phyloP scores from a whole-genome alignment of 805 yeast species.

The Monosporozyma yasuniensis region DNA sequence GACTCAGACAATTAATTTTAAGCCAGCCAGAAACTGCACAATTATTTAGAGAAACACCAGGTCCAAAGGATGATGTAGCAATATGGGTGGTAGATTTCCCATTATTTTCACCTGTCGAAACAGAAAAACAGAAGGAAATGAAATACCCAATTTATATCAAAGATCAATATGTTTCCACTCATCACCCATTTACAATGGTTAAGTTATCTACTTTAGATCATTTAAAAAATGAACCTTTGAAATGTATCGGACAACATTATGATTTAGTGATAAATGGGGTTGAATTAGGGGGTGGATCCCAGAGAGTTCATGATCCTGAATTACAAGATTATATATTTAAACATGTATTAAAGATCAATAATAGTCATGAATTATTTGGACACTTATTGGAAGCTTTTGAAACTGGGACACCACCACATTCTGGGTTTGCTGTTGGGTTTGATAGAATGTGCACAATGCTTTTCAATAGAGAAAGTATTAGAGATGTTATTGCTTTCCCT shows the following conservation, averaged over 20 bases:
- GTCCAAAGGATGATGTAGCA: conserved; percentile 36
- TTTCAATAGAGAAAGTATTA: conserved; percentile 61
- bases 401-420: conserved; percentile 97
- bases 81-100: conserved; percentile 93
- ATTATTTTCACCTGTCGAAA: conserved; percentile 68
- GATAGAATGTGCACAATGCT: conserved; percentile 91
- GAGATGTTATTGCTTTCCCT: conserved; percentile 95
- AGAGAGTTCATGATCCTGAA: conserved; percentile 82
- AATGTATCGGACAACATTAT: conserved; percentile 81
- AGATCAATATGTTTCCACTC: conserved; percentile 55
- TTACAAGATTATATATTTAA: conserved; percentile 69
- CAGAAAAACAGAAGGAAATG: conserved; percentile 8
- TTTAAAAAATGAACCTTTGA: conserved; percentile 45
- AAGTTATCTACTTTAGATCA: conserved; percentile 55
- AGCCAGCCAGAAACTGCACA: conserved; percentile 37
- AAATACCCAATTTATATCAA: conserved; percentile 55
- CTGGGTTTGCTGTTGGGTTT: conserved; percentile 92
- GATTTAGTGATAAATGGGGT: conserved; percentile 91
- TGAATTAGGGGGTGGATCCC: conserved; percentile 95
- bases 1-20: conserved; percentile 67
- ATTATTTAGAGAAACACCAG: conserved; percentile 11
- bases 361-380: conserved; percentile 64
- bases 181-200: conserved; percentile 97
- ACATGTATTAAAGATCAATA: conserved; percentile 47
- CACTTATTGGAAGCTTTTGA: conserved; percentile 75